Percentiles rank a stretch among this genome's conserved stretches.
Evolutionary conservation across 176 grass and related monocot genomes (phyloP).

Genomic region (Rhynchospora tenuis): DNA sequence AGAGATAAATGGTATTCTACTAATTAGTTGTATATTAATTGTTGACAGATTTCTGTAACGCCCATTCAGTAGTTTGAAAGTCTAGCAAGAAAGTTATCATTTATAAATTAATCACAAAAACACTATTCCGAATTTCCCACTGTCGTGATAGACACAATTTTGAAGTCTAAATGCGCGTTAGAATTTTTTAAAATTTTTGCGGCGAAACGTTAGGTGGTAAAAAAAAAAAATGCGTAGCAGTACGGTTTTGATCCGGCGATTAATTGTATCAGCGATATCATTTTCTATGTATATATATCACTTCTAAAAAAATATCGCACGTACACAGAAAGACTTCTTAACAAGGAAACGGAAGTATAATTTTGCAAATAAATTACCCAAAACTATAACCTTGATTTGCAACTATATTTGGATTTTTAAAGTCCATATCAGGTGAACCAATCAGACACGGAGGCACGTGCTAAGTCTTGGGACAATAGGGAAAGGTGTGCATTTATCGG

Average conservation of each 20-base stretch:
- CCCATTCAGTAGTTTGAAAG: not conserved
- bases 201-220: not conserved
- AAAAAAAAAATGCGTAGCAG: not conserved
- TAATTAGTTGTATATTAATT: not conserved
- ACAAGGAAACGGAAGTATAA: not conserved
- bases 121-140: not conserved
- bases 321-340: not conserved
- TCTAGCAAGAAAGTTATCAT: not conserved
- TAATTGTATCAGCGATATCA: not conserved
- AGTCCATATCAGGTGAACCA: no score
- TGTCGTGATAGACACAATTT: not conserved
- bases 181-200: not conserved
- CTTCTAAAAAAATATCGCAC: not conserved
- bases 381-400: not conserved
- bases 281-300: not conserved
- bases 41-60: not conserved
- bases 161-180: not conserved
- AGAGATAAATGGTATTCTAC: no score
- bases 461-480: no score
- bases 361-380: not conserved
- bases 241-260: not conserved
- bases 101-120: not conserved
- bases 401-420: no score
- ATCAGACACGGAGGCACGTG: no score
- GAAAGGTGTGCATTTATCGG: no score